phyloP scores from a whole-genome alignment of 805 yeast species.

The Metschnikowia picachoensis region DNA sequence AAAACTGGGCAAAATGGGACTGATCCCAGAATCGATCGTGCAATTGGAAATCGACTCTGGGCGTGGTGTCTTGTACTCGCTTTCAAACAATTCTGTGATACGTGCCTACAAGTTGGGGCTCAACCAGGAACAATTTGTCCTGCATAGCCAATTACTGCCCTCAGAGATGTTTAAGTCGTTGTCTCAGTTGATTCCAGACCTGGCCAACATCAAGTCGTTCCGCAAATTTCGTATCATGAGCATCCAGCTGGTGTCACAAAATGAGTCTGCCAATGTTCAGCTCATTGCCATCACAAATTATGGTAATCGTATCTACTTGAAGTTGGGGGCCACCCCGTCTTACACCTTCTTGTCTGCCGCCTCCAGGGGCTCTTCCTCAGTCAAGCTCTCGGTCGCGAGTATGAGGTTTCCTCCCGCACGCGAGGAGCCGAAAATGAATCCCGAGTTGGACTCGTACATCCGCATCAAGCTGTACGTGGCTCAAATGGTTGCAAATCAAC shows the following conservation, averaged over 20 bases:
- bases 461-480: slow-evolving; percentile 38
- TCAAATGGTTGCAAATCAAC: slow-evolving; percentile 38
- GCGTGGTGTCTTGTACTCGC: slow-evolving; percentile 72
- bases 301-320: slow-evolving; percentile 75
- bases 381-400: slow-evolving; percentile 38
- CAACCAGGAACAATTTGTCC: slow-evolving; percentile 38
- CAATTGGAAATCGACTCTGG: slow-evolving; percentile 73
- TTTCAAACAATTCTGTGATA: slow-evolving; percentile 77
- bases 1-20: not conserved
- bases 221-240: slow-evolving; percentile 55
- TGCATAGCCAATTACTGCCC: slow-evolving; percentile 39
- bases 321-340: slow-evolving; percentile 39
- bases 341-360: slow-evolving; percentile 23
- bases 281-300: slow-evolving; percentile 75
- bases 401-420: slow-evolving; percentile 66
- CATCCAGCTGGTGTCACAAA: slow-evolving; percentile 55
- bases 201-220: slow-evolving; percentile 49
- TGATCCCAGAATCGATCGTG: slow-evolving; percentile 52
- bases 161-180: slow-evolving; percentile 45
- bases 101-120: slow-evolving; percentile 64
- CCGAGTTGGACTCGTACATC: slow-evolving; percentile 41
- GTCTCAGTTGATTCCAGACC: slow-evolving; percentile 51
- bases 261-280: slow-evolving; percentile 66
- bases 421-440: slow-evolving; percentile 37
- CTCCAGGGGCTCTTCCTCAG: slow-evolving; percentile 23